Evolutionary conservation across 805 yeast species (phyloP), one percentile per base, ranked within the genome.

Genomic region (Wickerhamomyces xylosicus): DNA sequence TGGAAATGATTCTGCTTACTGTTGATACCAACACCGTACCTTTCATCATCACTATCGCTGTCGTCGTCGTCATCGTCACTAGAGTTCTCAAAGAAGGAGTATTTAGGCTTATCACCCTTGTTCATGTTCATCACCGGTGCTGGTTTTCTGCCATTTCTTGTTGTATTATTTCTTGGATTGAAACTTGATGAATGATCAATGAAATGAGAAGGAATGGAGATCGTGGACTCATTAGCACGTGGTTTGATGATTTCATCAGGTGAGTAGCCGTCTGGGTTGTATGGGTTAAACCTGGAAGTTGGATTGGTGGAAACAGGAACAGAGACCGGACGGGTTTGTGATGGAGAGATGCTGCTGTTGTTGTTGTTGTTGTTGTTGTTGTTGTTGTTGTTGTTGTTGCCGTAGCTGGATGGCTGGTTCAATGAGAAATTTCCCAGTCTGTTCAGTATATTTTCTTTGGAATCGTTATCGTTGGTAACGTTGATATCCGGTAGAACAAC

Each of bases 51-150:
- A 10, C 31, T 19, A 17, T 36, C 42, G 4, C 38, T 36, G 20
- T 36, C 41, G 20, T 36, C 41, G 10, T 41, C 36, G 11, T 40
- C 43, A 18, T 43, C 41, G 3, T 45, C 47, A 21, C 41, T 45
- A 14, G 52, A 47, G 6, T 41, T 42, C 9, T 46, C 54, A 32
- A 52, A 49, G 39, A 52, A 49, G 33, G 55, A 47, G 31, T 54
- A 52, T 36, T 47, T 51, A 13, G 57, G 54, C 14, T 42, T 42
- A 19, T 43, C 47, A 25, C 48, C 43, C 11, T 33, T 41, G 5
- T 44, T 35, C 31, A 28, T 28, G 16, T 21, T 21, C 25, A 6
- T 10, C 25, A 21, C 25, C 25, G 10, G 25, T 21, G 10, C n/a
- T n/a, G n/a, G n/a, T n/a, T n/a, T n/a, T n/a, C n/a, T n/a, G n/a